Evolutionary conservation across 768 basidiomycete genomes (phyloP).

Genomic region (Cystobasidium onofrii): DNA sequence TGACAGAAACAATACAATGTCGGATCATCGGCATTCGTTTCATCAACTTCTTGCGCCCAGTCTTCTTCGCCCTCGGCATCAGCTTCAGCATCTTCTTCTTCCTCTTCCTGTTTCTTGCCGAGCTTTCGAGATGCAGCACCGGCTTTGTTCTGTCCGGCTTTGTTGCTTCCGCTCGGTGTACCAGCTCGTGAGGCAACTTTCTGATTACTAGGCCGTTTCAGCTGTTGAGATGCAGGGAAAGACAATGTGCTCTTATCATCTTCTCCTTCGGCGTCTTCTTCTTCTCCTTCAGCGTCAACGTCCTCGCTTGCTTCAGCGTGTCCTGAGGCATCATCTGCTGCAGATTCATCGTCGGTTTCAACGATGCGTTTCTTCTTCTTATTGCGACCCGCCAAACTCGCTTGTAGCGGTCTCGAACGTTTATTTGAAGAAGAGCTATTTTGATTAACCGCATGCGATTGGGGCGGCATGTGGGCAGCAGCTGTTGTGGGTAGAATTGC

Average conservation of each 20-base stretch:
- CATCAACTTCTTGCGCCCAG: constrained; percentile 1
- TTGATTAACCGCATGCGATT: not conserved
- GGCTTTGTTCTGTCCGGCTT: not conserved
- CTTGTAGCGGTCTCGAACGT: not conserved
- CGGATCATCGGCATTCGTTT: constrained; percentile 27
- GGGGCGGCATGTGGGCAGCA: constrained; percentile 16
- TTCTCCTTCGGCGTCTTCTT: constrained; percentile 13
- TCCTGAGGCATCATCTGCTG: constrained; percentile 3
- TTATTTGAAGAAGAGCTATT: not conserved
- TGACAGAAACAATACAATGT: constrained; percentile 33
- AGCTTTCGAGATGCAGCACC: constrained; percentile 3
- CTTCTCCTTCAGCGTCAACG: constrained; percentile 15
- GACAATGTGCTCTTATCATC: not conserved
- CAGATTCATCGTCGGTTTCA: constrained; percentile 23
- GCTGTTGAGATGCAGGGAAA: not conserved
- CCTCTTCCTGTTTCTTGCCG: constrained; percentile 18
- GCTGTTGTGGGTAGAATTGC: constrained; percentile 9
- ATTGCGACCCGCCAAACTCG: not conserved
- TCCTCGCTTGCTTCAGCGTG: constrained; percentile 16
- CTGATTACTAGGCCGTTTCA: not conserved
- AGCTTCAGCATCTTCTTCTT: constrained; percentile 29
- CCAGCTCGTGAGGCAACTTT: constrained; percentile 11
- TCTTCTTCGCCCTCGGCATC: constrained; percentile 31
- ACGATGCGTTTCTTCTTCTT: constrained; percentile 31
- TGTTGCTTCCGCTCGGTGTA: constrained; percentile 1